Percentiles rank a stretch among this genome's conserved stretches.
Conservation (phyloP, 352 stramenopile genomes). For the Blastocystis sp. region DNA sequence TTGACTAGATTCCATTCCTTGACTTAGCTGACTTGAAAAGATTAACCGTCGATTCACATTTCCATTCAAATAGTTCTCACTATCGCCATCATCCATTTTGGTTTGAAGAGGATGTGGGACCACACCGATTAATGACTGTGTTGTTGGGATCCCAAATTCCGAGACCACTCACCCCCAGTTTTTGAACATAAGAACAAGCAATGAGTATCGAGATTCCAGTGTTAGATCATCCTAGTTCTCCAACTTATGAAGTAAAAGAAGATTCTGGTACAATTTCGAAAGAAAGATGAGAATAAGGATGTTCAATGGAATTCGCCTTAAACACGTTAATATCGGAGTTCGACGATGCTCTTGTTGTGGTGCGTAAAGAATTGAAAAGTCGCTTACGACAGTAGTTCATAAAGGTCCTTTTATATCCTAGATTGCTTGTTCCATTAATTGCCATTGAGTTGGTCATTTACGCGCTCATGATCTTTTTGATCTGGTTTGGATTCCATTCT, state of each 20-base stretch:
- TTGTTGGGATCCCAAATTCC: constrained; percentile 23
- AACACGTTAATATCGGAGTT: neutral
- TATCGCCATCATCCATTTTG: constrained; percentile 50
- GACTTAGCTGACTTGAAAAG: constrained; percentile 44
- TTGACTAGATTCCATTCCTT: constrained; percentile 18
- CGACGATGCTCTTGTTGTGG: neutral
- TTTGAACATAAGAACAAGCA: neutral
- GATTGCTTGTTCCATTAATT: constrained; percentile 23
- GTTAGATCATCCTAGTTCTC: too few species aligned
- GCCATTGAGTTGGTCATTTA: constrained; percentile 9
- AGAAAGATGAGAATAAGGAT: too few species aligned
- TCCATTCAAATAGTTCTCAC: neutral
- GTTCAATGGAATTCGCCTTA: neutral
- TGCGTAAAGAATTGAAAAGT: neutral
- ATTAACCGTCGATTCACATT: neutral
- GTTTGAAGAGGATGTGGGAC: constrained; percentile 3
- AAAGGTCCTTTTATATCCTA: neutral
- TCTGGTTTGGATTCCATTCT: neutral
- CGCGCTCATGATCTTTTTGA: neutral
- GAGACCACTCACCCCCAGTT: neutral
- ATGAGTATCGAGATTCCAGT: neutral
- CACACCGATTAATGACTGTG: neutral
- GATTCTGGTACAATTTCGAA: too few species aligned
- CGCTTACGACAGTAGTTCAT: neutral
- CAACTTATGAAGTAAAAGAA: too few species aligned